phyloP scores from a whole-genome alignment of 176 grass and related monocot species.

The Zea mays region DNA sequence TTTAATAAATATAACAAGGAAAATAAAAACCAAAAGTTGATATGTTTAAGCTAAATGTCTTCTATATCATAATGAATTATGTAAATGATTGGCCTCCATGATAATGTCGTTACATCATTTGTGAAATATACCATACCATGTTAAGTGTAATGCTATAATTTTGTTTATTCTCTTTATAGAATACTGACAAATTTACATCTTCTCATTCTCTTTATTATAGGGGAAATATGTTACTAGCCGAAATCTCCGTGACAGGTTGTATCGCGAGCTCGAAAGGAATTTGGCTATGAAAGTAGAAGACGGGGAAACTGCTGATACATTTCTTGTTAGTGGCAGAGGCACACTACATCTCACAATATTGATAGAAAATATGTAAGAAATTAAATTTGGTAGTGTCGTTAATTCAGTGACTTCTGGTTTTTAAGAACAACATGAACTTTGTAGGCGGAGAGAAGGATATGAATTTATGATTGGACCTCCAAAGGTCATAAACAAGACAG shows the following conservation, averaged over 20 bases:
- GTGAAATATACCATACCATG: slow-evolving; percentile 8
- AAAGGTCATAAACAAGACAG: slow-evolving; percentile 93
- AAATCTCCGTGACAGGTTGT: slow-evolving; percentile 87
- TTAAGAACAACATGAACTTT: slow-evolving; percentile 33
- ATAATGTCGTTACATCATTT: not conserved
- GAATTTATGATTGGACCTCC: slow-evolving; percentile 99
- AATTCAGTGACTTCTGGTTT: slow-evolving; percentile 21
- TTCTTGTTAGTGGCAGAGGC: slow-evolving; percentile 96
- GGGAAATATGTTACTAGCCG: slow-evolving; percentile 95
- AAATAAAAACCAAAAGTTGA: not conserved
- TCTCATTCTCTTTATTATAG: slow-evolving; percentile 53
- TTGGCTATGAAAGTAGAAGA: slow-evolving; percentile 99
- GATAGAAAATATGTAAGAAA: slow-evolving; percentile 94
- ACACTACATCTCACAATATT: slow-evolving; percentile 96
- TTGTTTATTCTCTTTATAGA: not conserved
- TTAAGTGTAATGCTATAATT: not conserved
- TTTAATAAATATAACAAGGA: not conserved
- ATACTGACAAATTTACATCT: slow-evolving; percentile 29
- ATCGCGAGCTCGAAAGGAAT: slow-evolving; percentile 86
- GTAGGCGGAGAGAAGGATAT: slow-evolving; percentile 95
- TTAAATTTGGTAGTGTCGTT: slow-evolving; percentile 11
- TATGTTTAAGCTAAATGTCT: not conserved
- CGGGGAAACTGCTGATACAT: slow-evolving; percentile 90
- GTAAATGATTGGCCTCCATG: not conserved
- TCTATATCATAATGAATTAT: not conserved